phyloP scores from a whole-genome alignment of 78 protist genomes.

The Dictyostelium capitatum region DNA sequence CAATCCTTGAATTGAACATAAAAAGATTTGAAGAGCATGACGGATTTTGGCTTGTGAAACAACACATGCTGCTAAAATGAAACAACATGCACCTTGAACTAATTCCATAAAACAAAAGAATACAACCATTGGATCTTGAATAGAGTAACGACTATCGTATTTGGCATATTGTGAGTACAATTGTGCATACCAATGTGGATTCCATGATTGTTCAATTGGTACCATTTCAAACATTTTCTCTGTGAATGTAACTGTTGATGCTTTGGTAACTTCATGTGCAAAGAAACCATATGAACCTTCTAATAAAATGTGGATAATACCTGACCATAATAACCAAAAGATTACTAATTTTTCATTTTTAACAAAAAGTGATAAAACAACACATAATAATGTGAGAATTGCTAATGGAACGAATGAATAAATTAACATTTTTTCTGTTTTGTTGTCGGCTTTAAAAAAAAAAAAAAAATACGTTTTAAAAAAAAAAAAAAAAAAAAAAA shows the following conservation, averaged over 20 bases:
- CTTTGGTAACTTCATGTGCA: conserved; percentile 61
- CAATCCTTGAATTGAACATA: conserved; percentile 58
- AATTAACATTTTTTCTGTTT: conserved; percentile 7
- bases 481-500: conserved; percentile 4
- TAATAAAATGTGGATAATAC: conserved; percentile 65
- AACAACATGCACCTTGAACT: conserved; percentile 68
- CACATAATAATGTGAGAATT: conserved; percentile 41
- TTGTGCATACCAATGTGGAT: conserved; percentile 69
- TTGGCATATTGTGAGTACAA: conserved; percentile 70
- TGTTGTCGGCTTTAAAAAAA: no score
- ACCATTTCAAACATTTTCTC: conserved; percentile 59
- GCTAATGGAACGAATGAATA: conserved; percentile 73
- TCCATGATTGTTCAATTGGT: conserved; percentile 37
- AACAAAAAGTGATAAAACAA: conserved; percentile 28
- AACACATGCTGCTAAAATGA: conserved; percentile 44
- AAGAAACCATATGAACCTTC: conserved; percentile 79
- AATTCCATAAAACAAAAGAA: conserved; percentile 74
- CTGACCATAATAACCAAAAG: conserved; percentile 81
- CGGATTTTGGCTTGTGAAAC: conserved; percentile 26
- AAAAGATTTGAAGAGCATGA: conserved; percentile 82
- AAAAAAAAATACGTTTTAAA: not conserved
- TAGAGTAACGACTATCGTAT: conserved; percentile 45
- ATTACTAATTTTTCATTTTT: conserved; percentile 47
- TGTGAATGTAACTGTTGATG: conserved; percentile 31
- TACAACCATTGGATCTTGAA: conserved; percentile 79